Percentiles rank a stretch among this genome's conserved stretches.
These are phyloP conservation scores for Ceratobasidium sp. DNA, from an alignment of 1,284 basidiomycete species.

Conservation along the genomic window DNA sequence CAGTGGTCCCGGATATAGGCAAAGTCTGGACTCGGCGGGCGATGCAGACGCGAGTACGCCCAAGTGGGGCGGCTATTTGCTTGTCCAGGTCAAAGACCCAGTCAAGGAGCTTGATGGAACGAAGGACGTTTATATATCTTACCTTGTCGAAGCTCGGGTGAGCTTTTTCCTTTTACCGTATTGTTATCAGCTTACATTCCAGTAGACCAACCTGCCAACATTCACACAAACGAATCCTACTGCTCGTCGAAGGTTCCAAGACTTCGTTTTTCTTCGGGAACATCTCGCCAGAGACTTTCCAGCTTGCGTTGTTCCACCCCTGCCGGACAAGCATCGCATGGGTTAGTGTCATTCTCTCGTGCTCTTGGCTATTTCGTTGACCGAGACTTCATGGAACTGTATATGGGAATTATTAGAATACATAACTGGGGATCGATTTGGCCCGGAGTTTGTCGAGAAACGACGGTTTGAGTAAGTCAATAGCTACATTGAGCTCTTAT, in stretches of 20 bases:
- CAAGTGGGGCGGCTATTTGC: slow-evolving; percentile 91
- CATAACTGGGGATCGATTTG: slow-evolving; percentile 96
- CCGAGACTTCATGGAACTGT: neutral
- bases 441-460: slow-evolving; percentile 95
- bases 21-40: slow-evolving; percentile 38
- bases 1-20: slow-evolving; percentile 39
- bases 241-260: slow-evolving; percentile 91
- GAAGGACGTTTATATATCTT: slow-evolving; percentile 96
- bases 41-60: slow-evolving; percentile 57
- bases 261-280: slow-evolving; percentile 95
- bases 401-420: slow-evolving; percentile 74
- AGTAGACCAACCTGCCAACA: slow-evolving; percentile 82
- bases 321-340: slow-evolving; percentile 96
- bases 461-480: slow-evolving; percentile 86
- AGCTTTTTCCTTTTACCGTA: slow-evolving; percentile 49
- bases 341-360: slow-evolving; percentile 66
- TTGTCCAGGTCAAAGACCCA: slow-evolving; percentile 89
- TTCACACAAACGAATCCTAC: slow-evolving; percentile 81
- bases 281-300: slow-evolving; percentile 93
- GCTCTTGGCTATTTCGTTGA: neutral
- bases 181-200: slow-evolving; percentile 46
- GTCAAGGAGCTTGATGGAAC: slow-evolving; percentile 96
- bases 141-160: slow-evolving; percentile 91
- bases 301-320: slow-evolving; percentile 94
- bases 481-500: neutral